Evolutionary conservation across 73 alveolate genomes (phyloP).

Genomic region (Effrenium voratum): DNA sequence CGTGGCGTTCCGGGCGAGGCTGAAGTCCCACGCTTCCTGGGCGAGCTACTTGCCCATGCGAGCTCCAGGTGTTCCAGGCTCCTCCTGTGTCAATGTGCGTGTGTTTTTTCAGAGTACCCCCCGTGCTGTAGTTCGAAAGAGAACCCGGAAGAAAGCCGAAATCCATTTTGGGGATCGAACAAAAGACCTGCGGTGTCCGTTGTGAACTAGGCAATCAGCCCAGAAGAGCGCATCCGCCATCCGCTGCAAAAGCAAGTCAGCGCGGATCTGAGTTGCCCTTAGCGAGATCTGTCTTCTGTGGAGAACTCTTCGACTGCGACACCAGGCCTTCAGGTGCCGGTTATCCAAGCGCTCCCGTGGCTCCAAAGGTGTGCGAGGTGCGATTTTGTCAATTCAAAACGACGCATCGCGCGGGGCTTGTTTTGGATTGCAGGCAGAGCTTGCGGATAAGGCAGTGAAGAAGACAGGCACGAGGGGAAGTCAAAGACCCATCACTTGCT

Average conservation of each 20-base stretch:
- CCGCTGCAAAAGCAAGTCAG: too few species aligned
- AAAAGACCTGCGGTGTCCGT: neutral
- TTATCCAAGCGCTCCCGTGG: too few species aligned
- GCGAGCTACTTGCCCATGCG: neutral
- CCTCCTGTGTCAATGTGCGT: neutral
- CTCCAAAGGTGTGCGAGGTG: too few species aligned
- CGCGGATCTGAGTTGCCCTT: too few species aligned
- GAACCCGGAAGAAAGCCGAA: neutral
- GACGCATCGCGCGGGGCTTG: too few species aligned
- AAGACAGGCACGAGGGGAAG: neutral
- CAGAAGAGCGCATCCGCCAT: neutral
- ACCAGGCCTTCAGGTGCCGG: too few species aligned
- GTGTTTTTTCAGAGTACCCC: too few species aligned
- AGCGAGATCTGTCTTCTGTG: too few species aligned
- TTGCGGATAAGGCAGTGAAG: neutral
- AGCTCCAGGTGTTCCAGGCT: neutral
- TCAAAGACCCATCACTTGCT: neutral
- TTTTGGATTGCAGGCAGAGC: neutral
- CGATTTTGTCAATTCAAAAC: too few species aligned
- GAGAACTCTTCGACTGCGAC: too few species aligned
- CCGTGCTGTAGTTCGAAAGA: too few species aligned
- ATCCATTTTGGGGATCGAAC: neutral
- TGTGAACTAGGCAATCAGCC: neutral
- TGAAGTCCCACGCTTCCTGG: constrained; percentile 28
- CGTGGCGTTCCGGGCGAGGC: neutral